These are phyloP conservation scores for Obba rivulosa DNA, from an alignment of 768 basidiomycete species.

Conservation along the genomic window DNA sequence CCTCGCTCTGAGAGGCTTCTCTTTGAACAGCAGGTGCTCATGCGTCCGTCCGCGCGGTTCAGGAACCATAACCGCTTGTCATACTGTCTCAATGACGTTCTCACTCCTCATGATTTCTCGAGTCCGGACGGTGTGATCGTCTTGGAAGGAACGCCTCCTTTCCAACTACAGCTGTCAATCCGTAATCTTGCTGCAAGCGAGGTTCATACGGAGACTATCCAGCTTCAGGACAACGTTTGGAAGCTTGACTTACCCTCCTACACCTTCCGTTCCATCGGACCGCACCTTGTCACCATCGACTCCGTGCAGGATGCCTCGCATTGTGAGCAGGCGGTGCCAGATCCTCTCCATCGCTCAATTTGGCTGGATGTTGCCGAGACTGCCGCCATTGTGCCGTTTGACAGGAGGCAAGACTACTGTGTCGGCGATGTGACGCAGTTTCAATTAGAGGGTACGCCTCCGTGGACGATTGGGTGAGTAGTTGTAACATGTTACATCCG, in stretches of 20 bases:
- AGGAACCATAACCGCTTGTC: constrained; percentile 57
- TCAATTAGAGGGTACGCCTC: constrained; percentile 89
- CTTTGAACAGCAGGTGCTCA: constrained; percentile 82
- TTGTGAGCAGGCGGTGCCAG: constrained; percentile 70
- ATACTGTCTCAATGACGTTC: constrained; percentile 70
- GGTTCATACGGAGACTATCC: constrained; percentile 51
- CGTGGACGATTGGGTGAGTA: constrained; percentile 81
- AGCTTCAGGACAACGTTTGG: constrained; percentile 52
- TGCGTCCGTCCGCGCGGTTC: constrained; percentile 79
- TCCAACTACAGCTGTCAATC: constrained; percentile 68
- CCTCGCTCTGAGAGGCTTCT: constrained; percentile 64
- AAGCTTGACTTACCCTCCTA: constrained; percentile 65
- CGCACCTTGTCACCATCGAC: constrained; percentile 75
- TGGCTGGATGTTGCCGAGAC: constrained; percentile 97
- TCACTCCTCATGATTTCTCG: constrained; percentile 48
- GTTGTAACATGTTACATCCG: constrained; percentile 3
- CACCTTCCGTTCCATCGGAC: constrained; percentile 71
- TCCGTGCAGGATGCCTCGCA: constrained; percentile 74
- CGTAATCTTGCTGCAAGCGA: constrained; percentile 72
- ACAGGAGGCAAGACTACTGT: constrained; percentile 75
- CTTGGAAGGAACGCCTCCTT: constrained; percentile 84
- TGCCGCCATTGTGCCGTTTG: constrained; percentile 85
- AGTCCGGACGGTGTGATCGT: constrained; percentile 56
- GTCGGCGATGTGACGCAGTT: constrained; percentile 88
- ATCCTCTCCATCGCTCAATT: constrained; percentile 54